Evolutionary conservation across 148 eudicot genomes (phyloP).

Genomic region (Camellia sinensis): DNA sequence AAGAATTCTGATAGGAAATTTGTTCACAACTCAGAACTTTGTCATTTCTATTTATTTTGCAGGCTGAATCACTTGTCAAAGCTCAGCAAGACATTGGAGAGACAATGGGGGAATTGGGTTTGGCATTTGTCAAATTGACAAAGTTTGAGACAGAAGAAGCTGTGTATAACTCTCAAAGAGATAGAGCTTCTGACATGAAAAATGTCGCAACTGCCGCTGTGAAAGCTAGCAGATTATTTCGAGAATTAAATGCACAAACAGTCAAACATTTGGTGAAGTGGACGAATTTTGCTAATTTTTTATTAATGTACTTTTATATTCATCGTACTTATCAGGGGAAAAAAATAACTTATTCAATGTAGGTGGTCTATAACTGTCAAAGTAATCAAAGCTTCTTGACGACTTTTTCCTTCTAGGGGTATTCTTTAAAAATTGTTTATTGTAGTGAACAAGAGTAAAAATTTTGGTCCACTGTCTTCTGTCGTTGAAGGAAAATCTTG

Average conservation of each 20-base stretch:
- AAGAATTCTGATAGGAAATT: background rate
- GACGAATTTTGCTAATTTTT: background rate
- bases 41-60: constrained; percentile 18
- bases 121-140: constrained; percentile 64
- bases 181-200: constrained; percentile 58
- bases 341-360: background rate
- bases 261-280: constrained; percentile 62
- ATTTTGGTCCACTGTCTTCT: background rate
- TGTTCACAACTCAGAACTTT: background rate
- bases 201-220: constrained; percentile 72
- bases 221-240: constrained; percentile 71
- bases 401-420: background rate
- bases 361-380: background rate
- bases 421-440: background rate
- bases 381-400: background rate
- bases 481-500: background rate
- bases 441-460: background rate
- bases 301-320: background rate
- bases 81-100: constrained; percentile 70
- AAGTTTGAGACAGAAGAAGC: constrained; percentile 63
- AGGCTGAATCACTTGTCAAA: constrained; percentile 71
- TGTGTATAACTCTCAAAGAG: constrained; percentile 44
- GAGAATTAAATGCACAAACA: constrained; percentile 69
- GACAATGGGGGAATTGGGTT: constrained; percentile 60
- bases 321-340: too few species aligned